These are phyloP conservation scores for Saccharomycopsis capsularis DNA, from an alignment of 805 yeast species.

Conservation along the genomic window DNA sequence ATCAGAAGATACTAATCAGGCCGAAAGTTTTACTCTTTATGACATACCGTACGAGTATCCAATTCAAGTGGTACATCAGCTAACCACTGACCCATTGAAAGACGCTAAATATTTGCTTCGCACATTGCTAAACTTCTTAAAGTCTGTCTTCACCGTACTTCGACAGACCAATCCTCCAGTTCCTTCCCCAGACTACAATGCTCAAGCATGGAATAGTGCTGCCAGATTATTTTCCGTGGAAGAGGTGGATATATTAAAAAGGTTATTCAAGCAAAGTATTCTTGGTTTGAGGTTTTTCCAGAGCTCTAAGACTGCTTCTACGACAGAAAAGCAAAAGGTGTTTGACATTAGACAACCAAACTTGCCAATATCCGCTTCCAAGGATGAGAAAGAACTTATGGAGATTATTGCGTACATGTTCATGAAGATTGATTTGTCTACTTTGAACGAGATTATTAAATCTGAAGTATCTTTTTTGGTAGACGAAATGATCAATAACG, in stretches of 20 bases:
- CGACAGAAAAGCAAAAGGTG: slow-evolving; percentile 25
- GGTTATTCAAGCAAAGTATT: slow-evolving; percentile 77
- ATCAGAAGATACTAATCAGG: slow-evolving; percentile 16
- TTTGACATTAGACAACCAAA: slow-evolving; percentile 75
- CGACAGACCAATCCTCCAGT: slow-evolving; percentile 88
- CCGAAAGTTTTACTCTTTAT: slow-evolving; percentile 32
- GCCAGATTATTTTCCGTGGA: slow-evolving; percentile 81
- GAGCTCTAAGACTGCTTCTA: slow-evolving; percentile 31
- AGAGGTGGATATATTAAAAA: slow-evolving; percentile 70
- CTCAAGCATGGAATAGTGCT: slow-evolving; percentile 71
- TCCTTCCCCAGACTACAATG: slow-evolving; percentile 39
- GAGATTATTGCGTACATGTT: slow-evolving; percentile 91
- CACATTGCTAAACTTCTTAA: slow-evolving; percentile 81
- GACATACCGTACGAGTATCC: slow-evolving; percentile 48
- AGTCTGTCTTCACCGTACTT: slow-evolving; percentile 82
- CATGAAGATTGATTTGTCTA: slow-evolving; percentile 89
- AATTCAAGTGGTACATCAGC: slow-evolving; percentile 47
- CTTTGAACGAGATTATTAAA: slow-evolving; percentile 87
- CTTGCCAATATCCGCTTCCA: slow-evolving; percentile 77
- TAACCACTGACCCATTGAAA: slow-evolving; percentile 61
- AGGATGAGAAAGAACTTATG: slow-evolving; percentile 93
- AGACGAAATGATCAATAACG: slow-evolving; percentile 71
- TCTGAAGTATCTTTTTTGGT: slow-evolving; percentile 73
- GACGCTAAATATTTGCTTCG: slow-evolving; percentile 86
- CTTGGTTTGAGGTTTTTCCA: slow-evolving; percentile 72